A percentile compares a stretch with the other conserved stretches of the same genome.
These are phyloP conservation scores for Eucalyptus microcorys DNA, from an alignment of 345 rosid species.

Conservation along the genomic window DNA sequence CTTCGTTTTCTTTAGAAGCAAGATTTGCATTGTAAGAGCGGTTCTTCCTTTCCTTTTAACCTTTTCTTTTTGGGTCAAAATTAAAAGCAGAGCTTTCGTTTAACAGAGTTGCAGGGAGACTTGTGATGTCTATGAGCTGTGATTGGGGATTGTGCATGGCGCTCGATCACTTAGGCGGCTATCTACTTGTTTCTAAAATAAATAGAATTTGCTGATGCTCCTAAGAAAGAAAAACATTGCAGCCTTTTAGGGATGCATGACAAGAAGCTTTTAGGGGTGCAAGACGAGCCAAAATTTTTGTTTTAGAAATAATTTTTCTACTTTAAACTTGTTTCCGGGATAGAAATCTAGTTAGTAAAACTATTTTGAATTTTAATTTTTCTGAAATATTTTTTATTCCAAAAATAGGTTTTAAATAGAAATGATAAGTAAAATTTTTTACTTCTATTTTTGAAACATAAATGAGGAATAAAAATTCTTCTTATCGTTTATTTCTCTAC, in stretches of 20 bases:
- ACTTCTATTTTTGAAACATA: accelerated
- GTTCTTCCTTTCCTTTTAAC: background rate
- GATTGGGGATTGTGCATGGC: background rate
- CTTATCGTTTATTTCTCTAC: accelerated
- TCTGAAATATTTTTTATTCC: no score
- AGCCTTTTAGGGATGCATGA: accelerated
- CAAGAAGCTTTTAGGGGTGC: no score
- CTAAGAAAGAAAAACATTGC: background rate
- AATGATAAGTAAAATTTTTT: no score
- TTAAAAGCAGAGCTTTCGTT: background rate
- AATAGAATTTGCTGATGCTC: background rate
- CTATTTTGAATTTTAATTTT: no score
- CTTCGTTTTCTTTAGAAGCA: background rate
- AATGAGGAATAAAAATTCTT: no score
- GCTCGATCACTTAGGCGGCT: no score
- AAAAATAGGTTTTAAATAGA: no score
- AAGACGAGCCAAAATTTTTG: no score
- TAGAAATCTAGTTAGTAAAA: no score
- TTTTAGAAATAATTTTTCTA: accelerated
- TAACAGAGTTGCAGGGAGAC: background rate
- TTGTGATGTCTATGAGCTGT: background rate
- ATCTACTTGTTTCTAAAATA: no score
- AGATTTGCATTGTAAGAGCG: background rate
- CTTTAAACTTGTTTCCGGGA: accelerated
- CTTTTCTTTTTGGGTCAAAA: background rate